Conservation (phyloP, 2,329 filamentous ascomycete genomes). For the Aureobasidium leucospermi region DNA sequence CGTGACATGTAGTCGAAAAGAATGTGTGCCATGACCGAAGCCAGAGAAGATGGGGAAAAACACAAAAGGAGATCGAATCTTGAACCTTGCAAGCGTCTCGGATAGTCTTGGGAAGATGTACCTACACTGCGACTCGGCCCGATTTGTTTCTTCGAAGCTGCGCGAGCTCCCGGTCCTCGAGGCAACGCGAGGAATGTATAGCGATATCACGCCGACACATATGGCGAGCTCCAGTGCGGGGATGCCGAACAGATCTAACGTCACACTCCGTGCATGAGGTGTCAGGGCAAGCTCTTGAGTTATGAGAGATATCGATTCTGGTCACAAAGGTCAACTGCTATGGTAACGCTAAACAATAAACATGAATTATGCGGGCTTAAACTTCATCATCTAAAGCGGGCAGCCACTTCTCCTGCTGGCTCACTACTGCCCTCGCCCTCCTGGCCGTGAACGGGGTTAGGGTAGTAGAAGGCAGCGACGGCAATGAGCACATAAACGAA, state of each 20-base stretch:
- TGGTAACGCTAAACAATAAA: not conserved
- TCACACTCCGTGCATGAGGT: not conserved
- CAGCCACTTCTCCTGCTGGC: not conserved
- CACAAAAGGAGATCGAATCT: not conserved
- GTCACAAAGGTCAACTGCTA: not conserved
- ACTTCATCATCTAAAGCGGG: not conserved
- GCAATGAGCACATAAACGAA: constrained; percentile 60
- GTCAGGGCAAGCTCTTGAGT: not conserved
- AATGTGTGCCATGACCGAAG: not conserved
- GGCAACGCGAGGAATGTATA: not conserved
- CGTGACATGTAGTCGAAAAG: not conserved
- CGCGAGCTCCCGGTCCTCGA: not conserved
- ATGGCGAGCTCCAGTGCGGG: not conserved
- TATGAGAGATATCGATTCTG: not conserved
- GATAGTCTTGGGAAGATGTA: not conserved
- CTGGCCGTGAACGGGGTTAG: constrained; percentile 34
- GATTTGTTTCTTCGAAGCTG: not conserved
- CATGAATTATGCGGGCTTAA: not conserved
- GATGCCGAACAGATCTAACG: not conserved
- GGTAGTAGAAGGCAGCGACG: constrained; percentile 55
- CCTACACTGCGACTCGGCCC: not conserved
- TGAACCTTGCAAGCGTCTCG: no score
- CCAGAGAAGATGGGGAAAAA: not conserved
- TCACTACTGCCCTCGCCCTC: not conserved
- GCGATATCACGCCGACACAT: not conserved